phyloP scores from a whole-genome alignment of 768 basidiomycete species.

The Suillus weaverae region DNA sequence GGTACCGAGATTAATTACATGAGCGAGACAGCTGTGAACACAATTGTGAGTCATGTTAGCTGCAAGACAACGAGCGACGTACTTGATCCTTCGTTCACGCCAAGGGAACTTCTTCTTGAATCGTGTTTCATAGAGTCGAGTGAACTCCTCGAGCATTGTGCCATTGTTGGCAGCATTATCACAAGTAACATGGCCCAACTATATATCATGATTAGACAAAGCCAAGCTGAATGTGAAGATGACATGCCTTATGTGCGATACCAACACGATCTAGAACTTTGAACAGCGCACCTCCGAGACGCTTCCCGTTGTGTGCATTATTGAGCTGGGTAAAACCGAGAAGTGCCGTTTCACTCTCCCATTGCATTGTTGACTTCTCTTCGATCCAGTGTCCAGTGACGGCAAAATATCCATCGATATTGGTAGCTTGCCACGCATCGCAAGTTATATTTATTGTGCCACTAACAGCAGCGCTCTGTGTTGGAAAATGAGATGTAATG shows the following conservation, averaged over 20 bases:
- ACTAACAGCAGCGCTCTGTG: constrained; percentile 18
- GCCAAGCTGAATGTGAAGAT: not conserved
- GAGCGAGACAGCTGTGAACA: constrained; percentile 30
- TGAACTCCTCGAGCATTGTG: constrained; percentile 36
- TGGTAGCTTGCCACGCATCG: constrained; percentile 43
- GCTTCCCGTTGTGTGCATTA: constrained; percentile 35
- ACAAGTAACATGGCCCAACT: constrained; percentile 33
- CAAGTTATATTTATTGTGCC: constrained; percentile 37
- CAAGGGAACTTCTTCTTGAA: not conserved
- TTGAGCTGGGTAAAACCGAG: constrained; percentile 41
- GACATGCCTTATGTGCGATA: constrained; percentile 28
- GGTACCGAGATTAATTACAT: constrained; percentile 36
- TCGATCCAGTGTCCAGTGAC: constrained; percentile 42
- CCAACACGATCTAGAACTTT: constrained; percentile 30
- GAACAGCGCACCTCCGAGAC: constrained; percentile 35
- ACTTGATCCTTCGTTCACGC: not conserved
- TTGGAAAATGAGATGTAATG: not conserved
- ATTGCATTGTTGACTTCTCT: constrained; percentile 24
- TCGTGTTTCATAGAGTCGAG: not conserved
- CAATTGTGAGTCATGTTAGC: not conserved
- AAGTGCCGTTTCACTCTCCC: constrained; percentile 32
- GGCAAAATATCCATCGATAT: constrained; percentile 39
- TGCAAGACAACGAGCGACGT: not conserved
- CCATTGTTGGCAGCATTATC: constrained; percentile 39
- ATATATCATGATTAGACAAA: not conserved